Evolutionary conservation across 2,329 filamentous ascomycete species (phyloP).

Genomic region (Colletotrichum gigasporum): DNA sequence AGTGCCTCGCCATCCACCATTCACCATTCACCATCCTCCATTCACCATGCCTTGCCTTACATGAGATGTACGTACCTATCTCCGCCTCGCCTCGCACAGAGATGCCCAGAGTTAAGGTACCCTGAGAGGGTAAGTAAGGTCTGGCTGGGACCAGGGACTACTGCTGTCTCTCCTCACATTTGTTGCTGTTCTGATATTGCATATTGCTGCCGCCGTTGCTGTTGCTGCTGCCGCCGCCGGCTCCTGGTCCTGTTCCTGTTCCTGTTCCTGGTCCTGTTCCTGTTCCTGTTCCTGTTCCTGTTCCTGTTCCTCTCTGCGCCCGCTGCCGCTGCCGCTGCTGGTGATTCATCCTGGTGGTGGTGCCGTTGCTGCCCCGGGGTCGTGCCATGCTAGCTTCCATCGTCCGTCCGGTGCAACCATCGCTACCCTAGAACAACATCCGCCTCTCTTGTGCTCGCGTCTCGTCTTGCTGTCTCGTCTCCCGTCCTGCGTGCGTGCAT

Average conservation of each 20-base stretch:
- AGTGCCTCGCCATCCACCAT: no score
- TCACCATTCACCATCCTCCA: no score
- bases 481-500: background rate
- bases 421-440: slow-evolving; percentile 11
- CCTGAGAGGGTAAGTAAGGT: no score
- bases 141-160: no score
- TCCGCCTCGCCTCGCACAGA: no score
- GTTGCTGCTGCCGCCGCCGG: background rate
- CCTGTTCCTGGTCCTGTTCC: background rate
- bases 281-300: background rate
- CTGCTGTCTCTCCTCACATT: no score
- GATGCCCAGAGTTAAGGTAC: no score
- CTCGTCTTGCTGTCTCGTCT: background rate
- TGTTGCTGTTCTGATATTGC: no score
- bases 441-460: slow-evolving; percentile 11
- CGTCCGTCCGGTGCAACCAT: slow-evolving; percentile 20
- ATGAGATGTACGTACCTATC: slow-evolving; percentile 14
- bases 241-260: background rate
- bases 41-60: slow-evolving; percentile 12
- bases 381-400: slow-evolving; percentile 17
- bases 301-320: background rate
- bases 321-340: background rate
- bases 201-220: background rate
- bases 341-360: background rate
- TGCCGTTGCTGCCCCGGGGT: slow-evolving; percentile 4